Evolutionary conservation across 768 basidiomycete species (phyloP), one percentile per base, ranked within the genome.

Genomic region (Psilocybe sp.): DNA sequence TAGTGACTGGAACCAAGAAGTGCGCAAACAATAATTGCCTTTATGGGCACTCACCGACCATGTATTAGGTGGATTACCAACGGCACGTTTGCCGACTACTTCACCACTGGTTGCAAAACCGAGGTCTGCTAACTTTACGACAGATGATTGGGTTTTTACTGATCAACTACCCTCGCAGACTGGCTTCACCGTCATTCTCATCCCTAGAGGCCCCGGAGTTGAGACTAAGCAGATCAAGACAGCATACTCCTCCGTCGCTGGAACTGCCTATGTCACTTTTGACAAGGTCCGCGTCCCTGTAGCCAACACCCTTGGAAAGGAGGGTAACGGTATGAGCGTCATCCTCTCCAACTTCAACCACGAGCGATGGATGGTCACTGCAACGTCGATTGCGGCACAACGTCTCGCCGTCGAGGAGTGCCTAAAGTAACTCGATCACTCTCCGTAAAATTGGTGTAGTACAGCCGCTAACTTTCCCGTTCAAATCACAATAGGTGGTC

Each of bases 1-100:
- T 93, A 11, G 85, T 98, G 54, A 91, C 85, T 37, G 96, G 96
- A 14, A 94, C 92, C 5, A 98, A 98, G 69, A 96, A 96, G 90
- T 87, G 50, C 3, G 76, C 60, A 20, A 11, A 11, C 46, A 16
- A 19, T 18, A 35, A 15, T 48, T 32, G 4, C n/a, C 8, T 10
- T 5, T 38, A 44, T 43, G 18, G 2, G 15, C 40, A 32, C 49
- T 37, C 41, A 42, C 33, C 23, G 13, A 13, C 34, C 20, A 41
- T 15, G 35, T n/a, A 5, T 36, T 34, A 89, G 88, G 60, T 94
- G 90, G 91, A 92, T 93, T 53, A 92, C 91, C 38, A 94, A 94
- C 58, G 88, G 92, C 49, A 83, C 79, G 15, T 89, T 90, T 63
- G 81, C 85, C 7, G 89, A 94, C 69, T 91, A 87, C 62, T 92